Evolutionary conservation across 176 grass and related monocot species (phyloP), one percentile per base, ranked within the genome.

Genomic region (Oryza rufipogon): DNA sequence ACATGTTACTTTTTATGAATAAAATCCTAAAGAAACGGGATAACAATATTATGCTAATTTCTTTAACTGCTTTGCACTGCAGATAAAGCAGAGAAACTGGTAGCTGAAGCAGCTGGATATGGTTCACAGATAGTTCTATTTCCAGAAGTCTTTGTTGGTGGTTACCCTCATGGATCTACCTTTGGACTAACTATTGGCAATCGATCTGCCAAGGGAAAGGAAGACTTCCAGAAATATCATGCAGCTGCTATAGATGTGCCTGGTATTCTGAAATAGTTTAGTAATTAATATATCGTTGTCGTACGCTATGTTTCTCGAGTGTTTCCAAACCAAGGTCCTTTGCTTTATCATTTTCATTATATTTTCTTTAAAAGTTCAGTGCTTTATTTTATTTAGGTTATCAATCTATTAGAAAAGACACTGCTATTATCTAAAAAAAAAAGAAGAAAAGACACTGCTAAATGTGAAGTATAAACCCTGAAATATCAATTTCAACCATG

Each of bases 61-160:
- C 28, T 65, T 54, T 46, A 47, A 74, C 16, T 73, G n/a, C 48
- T 23, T 75, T 92, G 2, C 41, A 9, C 23, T 80, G 48, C 80
- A 99, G 93, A 94, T 84, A 99, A 99, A 78, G 91, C 83, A 6
- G 96, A 96, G 88, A 93, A 92, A 54, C 48, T 99, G 64, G 39
- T 96, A 81, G 91, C 91, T 15, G 91, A 99, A 42, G 96, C 96
- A 60, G 91, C 91, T 78, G 88, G 87, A 9, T 86, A 89, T 46
- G 93, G 96, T 76, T 92, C 96, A 33, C 96, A 96, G 81, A 64
- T 99, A 63, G 84, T 99, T 61, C 72, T 99, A 42, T 99, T 99
- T 83, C 96, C 96, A 1, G 96, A 99, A 92, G 91, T 83, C 16
- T 99, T 99, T 70, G 79, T 99, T 49, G 96, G 96, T 28, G 96